Conservation (phyloP, 2,329 filamentous ascomycete species). For the Fusarium humuli region DNA sequence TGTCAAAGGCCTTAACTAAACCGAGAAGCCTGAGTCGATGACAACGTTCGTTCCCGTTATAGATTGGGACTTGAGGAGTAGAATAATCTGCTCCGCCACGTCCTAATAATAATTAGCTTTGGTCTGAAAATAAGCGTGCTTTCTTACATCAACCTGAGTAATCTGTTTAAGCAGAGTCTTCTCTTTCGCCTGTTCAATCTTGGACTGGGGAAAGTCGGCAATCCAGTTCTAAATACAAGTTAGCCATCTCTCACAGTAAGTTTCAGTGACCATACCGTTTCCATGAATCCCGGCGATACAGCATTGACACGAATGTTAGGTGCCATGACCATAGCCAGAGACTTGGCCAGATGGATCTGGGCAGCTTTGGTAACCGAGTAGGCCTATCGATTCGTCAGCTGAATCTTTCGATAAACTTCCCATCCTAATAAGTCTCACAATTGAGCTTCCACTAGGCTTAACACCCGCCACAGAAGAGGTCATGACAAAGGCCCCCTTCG, state of each 20-base stretch:
- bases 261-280: background rate
- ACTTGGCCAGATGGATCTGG: conserved; percentile 11
- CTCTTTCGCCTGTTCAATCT: conserved; percentile 6
- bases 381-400: background rate
- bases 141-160: conserved; percentile 2
- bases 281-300: conserved; percentile 19
- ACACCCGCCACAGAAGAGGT: conserved; percentile 13
- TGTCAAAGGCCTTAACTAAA: background rate
- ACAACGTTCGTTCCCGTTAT: conserved; percentile 9
- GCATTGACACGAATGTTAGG: conserved; percentile 11
- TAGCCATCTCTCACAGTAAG: background rate
- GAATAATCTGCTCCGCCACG: conserved; percentile 2
- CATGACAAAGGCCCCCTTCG: conserved; percentile 8
- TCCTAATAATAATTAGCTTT: background rate
- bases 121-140: accelerated
- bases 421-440: background rate
- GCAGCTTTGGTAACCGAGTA: conserved; percentile 18
- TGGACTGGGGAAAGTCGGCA: background rate
- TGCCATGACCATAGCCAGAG: conserved; percentile 14
- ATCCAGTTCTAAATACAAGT: conserved; percentile 5
- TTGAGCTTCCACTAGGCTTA: conserved; percentile 14
- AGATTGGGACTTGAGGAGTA: conserved; percentile 1
- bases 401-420: no score
- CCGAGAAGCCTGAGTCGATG: conserved; percentile 6
- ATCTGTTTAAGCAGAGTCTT: conserved; percentile 12